Evolutionary conservation across 169 alveolate genomes (phyloP).

Genomic region (Plasmodium chabaudi): DNA sequence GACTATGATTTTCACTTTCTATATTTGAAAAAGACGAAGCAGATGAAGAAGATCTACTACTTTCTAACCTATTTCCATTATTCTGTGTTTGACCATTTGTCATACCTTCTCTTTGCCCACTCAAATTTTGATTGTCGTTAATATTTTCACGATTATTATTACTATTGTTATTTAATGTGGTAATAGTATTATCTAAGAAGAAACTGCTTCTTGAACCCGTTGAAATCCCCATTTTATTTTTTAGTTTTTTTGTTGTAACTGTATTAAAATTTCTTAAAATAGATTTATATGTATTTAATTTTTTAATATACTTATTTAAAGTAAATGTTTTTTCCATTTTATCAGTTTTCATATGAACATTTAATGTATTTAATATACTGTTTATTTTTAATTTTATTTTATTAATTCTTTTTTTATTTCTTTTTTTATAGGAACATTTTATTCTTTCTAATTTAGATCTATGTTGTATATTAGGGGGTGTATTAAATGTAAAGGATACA

Average conservation of each 20-base stretch:
- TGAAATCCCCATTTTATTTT: constrained; percentile 22
- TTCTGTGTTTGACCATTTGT: constrained; percentile 10
- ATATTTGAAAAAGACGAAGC: neutral
- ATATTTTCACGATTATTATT: constrained; percentile 21
- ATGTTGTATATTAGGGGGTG: constrained; percentile 4
- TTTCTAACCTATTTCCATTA: neutral
- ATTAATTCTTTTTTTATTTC: constrained; percentile 49
- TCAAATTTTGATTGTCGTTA: constrained; percentile 9
- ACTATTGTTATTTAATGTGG: constrained; percentile 9
- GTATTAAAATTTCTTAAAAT: constrained; percentile 36
- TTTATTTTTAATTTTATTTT: constrained; percentile 38
- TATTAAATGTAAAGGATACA: constrained; percentile 5
- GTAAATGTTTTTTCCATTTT: constrained; percentile 48
- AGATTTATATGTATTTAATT: constrained; percentile 34
- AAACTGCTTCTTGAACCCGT: no score
- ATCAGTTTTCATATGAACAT: constrained; percentile 49
- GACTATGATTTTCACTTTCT: neutral
- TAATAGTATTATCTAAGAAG: neutral
- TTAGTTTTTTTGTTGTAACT: constrained; percentile 27
- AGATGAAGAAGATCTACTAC: neutral
- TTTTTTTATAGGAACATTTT: constrained; percentile 30
- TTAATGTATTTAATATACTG: constrained; percentile 29
- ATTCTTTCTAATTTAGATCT: constrained; percentile 19
- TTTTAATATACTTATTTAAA: constrained; percentile 53
- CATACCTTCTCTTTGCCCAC: constrained; percentile 15